Percentiles rank a stretch among this genome's conserved stretches.
phyloP scores from a whole-genome alignment of 768 basidiomycete species.

The Tylopilus felleus region DNA sequence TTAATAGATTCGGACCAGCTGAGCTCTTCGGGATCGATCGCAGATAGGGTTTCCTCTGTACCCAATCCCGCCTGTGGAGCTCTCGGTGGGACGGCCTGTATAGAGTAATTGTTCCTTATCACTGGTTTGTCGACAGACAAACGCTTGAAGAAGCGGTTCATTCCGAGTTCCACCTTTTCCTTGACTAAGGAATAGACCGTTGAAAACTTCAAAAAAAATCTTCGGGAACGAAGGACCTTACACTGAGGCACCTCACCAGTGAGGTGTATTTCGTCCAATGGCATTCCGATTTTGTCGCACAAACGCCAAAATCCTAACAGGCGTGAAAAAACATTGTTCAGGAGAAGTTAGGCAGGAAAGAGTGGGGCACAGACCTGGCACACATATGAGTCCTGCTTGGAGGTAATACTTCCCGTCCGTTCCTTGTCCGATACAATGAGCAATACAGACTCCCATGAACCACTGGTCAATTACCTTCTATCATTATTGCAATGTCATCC shows the following conservation, averaged over 20 bases:
- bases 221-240: conserved; percentile 31
- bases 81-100: conserved; percentile 36
- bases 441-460: neutral
- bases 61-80: neutral
- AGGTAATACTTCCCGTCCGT: conserved; percentile 70
- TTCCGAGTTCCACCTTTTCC: conserved; percentile 59
- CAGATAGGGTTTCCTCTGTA: conserved; percentile 15
- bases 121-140: conserved; percentile 69
- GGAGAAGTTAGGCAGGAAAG: neutral
- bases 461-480: conserved; percentile 42
- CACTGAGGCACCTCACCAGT: conserved; percentile 70
- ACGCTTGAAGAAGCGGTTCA: conserved; percentile 71
- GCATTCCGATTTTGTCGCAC: conserved; percentile 73
- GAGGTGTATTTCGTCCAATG: conserved; percentile 58
- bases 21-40: conserved; percentile 63
- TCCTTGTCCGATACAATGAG: conserved; percentile 42
- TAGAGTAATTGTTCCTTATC: conserved; percentile 64
- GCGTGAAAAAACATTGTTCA: neutral
- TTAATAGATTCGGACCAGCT: conserved; percentile 56
- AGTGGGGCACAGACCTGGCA: conserved; percentile 48
- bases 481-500: conserved; percentile 60
- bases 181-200: conserved; percentile 40
- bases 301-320: conserved; percentile 72
- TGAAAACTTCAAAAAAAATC: neutral
- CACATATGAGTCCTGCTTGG: conserved; percentile 67